Evolutionary conservation across 2,329 filamentous ascomycete species (phyloP), one percentile per base, ranked within the genome.

Genomic region (Penicillium crustosum): DNA sequence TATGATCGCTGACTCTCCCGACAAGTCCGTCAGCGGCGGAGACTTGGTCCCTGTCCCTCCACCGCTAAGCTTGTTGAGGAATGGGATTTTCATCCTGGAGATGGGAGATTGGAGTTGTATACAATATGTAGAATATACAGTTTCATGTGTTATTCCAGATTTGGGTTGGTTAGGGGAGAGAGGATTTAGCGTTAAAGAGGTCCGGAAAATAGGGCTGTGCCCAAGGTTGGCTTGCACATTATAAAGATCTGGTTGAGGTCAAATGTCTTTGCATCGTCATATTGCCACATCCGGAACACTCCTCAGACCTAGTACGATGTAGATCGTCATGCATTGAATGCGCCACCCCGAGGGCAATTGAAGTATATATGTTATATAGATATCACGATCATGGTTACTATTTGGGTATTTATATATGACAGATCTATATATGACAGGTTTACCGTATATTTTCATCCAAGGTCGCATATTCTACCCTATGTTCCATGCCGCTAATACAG

Each of bases 71-170:
- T 61, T 58, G 13, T 53, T 57, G 29, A 60, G 42, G 27, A 60
- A 61, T 36, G 61, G 55, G 21, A 57, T 17, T 41, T 57, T 66
- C 59, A 65, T 63, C 7, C 29, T 58, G 33, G 15, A 15, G 17
- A 21, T 21, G 33, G 5, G 13, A 38, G 17, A 31, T 21, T 15
- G 10, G 10, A 44, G 15, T 10, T 45, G 9, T 44, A n/a, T 35
- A 25, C 12, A 35, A 21, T 52, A 35, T 33, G 23, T 44, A 10
- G 36, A 39, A 49, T 42, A 54, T 50, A 29, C 4, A 41, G 5
- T 29, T 21, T 41, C 35, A 49, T 50, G 17, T 13, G 38, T 33
- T 10, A 19, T 15, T n/a, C 15, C 12, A 43, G 44, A 6, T 17
- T 15, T 13, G 29, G 19, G 27, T 49, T 49, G 48, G 23, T 7